Percentiles rank a stretch among this genome's conserved stretches.
Conservation (phyloP, 2,329 filamentous ascomycete species). For the Botrytis elliptica region DNA sequence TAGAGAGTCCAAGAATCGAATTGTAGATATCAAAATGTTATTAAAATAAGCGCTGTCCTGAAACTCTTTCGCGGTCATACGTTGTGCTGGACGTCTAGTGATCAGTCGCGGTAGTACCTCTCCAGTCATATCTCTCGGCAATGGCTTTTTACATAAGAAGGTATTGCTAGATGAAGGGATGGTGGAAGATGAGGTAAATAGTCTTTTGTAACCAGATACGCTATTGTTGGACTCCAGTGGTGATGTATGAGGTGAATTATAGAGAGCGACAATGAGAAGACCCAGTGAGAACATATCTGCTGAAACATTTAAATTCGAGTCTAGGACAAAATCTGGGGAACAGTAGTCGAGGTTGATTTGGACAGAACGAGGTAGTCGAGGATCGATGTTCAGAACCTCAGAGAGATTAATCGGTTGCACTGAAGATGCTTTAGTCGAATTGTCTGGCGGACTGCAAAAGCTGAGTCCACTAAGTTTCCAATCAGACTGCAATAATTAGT, state of each 20-base stretch:
- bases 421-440: constrained; percentile 70
- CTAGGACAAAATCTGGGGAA: constrained; percentile 90
- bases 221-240: constrained; percentile 82
- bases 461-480: constrained; percentile 98
- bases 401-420: constrained; percentile 78
- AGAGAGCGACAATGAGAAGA: constrained; percentile 81
- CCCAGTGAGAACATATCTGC: constrained; percentile 95
- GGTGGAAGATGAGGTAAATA: constrained; percentile 75
- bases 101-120: constrained; percentile 83
- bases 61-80: constrained; percentile 85
- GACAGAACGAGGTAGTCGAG: constrained; percentile 75
- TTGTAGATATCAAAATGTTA: constrained; percentile 93
- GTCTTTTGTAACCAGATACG: constrained; percentile 77
- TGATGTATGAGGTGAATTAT: constrained; percentile 90
- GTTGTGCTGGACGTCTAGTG: constrained; percentile 80
- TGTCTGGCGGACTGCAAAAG: constrained; percentile 80
- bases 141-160: constrained; percentile 73
- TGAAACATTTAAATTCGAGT: constrained; percentile 78
- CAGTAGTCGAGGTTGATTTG: constrained; percentile 92
- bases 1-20: constrained; percentile 87
- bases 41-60: constrained; percentile 96
- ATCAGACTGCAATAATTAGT: constrained; percentile 65
- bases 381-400: constrained; percentile 81
- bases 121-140: constrained; percentile 75
- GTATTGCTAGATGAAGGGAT: constrained; percentile 79